Percentiles rank a stretch among this genome's conserved stretches.
phyloP scores from a whole-genome alignment of 768 basidiomycete genomes.

The Pulveroboletus sp. region DNA sequence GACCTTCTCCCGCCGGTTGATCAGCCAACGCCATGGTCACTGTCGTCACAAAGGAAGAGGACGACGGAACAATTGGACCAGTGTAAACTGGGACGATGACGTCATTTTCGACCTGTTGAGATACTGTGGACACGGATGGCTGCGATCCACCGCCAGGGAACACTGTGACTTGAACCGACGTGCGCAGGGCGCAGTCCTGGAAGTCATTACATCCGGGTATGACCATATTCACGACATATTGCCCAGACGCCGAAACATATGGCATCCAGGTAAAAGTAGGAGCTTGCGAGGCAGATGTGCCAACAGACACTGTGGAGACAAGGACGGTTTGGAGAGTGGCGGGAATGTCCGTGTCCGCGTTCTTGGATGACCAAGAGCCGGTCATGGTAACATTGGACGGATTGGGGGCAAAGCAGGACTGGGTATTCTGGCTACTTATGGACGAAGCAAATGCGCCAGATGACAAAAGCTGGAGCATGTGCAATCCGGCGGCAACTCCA shows the following conservation, averaged over 20 bases:
- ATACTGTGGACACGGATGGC: slow-evolving; percentile 66
- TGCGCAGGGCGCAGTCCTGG: slow-evolving; percentile 76
- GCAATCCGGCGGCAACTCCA: slow-evolving; percentile 76
- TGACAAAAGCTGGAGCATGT: slow-evolving; percentile 88
- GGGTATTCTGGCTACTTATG: slow-evolving; percentile 50
- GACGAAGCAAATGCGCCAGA: slow-evolving; percentile 89
- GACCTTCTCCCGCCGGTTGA: slow-evolving; percentile 57
- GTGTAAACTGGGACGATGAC: slow-evolving; percentile 62
- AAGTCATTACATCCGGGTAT: slow-evolving; percentile 84
- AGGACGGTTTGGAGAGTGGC: slow-evolving; percentile 78
- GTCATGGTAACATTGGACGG: slow-evolving; percentile 65
- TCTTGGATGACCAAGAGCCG: slow-evolving; percentile 64
- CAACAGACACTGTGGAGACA: slow-evolving; percentile 61
- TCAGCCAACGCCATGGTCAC: slow-evolving; percentile 72
- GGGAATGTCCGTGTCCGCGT: slow-evolving; percentile 67
- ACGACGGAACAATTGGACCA: slow-evolving; percentile 77
- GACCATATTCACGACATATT: slow-evolving; percentile 79
- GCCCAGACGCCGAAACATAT: slow-evolving; percentile 84
- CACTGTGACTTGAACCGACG: slow-evolving; percentile 77
- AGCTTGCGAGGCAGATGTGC: slow-evolving; percentile 53
- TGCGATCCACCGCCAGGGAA: slow-evolving; percentile 68
- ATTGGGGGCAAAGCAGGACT: slow-evolving; percentile 74
- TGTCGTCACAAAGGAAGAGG: slow-evolving; percentile 65
- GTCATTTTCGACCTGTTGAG: slow-evolving; percentile 69
- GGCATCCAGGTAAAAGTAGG: slow-evolving; percentile 89